These are phyloP conservation scores for Santalum album DNA, from an alignment of 164 flowering plant genomes.

Conservation along the genomic window DNA sequence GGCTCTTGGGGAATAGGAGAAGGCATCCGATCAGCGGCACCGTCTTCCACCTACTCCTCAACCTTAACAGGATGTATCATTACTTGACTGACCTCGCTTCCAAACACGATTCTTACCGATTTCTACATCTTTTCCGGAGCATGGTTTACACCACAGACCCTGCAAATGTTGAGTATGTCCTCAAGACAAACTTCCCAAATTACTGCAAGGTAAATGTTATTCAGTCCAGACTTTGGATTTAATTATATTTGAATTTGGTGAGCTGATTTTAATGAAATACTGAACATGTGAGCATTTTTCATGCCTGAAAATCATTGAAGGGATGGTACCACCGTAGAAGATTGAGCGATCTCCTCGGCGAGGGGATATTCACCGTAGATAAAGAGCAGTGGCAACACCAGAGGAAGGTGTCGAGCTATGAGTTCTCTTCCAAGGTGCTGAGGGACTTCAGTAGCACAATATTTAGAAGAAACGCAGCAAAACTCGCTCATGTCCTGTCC, in stretches of 20 bases:
- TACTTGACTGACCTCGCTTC: background rate
- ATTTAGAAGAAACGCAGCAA: background rate
- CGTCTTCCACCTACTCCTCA: background rate
- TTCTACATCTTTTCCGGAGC: background rate
- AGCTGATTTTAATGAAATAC: no score
- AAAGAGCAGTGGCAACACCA: background rate
- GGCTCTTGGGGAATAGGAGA: conserved; percentile 1
- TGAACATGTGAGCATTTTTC: no score
- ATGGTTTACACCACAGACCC: background rate
- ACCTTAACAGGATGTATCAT: background rate
- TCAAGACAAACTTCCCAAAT: background rate
- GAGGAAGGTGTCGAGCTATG: background rate
- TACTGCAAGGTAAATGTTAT: background rate
- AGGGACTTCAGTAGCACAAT: background rate
- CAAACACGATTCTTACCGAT: background rate
- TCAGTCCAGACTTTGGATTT: no score
- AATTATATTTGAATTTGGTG: no score
- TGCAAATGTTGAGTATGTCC: background rate
- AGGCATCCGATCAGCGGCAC: background rate
- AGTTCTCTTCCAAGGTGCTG: background rate
- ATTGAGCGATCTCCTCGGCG: background rate
- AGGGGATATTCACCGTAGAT: conserved; percentile 1
- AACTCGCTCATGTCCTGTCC: background rate
- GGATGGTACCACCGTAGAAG: background rate
- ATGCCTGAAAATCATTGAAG: no score